These are phyloP conservation scores for Colletotrichum melonis DNA, from an alignment of 2,329 filamentous ascomycete genomes.

Conservation along the genomic window DNA sequence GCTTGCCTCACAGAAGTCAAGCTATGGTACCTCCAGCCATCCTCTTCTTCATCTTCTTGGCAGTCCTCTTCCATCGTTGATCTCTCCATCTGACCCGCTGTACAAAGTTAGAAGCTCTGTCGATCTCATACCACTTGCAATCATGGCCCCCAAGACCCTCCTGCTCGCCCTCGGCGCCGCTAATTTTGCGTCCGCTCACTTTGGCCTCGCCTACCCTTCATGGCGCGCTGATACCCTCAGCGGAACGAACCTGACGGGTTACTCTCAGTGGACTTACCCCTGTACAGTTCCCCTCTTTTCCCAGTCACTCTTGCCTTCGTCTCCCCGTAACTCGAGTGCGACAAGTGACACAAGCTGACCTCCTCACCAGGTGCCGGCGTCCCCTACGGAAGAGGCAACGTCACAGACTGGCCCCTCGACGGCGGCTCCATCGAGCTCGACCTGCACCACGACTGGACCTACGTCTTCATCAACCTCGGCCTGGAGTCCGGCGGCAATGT, in stretches of 20 bases:
- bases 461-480: slow-evolving; percentile 65
- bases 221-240: slow-evolving; percentile 62
- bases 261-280: slow-evolving; percentile 63
- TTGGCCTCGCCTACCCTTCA: slow-evolving; percentile 57
- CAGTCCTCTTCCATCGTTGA: neutral
- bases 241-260: slow-evolving; percentile 48
- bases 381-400: slow-evolving; percentile 54
- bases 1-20: neutral
- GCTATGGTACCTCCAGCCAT: neutral
- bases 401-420: slow-evolving; percentile 64
- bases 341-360: neutral
- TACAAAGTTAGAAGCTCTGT: neutral
- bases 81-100: neutral
- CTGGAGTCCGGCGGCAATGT: slow-evolving; percentile 57
- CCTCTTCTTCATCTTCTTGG: neutral
- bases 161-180: slow-evolving; percentile 48
- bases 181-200: slow-evolving; percentile 58
- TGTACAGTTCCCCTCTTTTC: slow-evolving; percentile 51
- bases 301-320: neutral
- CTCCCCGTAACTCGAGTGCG: neutral
- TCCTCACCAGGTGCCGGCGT: slow-evolving; percentile 58
- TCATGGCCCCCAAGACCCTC: slow-evolving; percentile 47
- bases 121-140: slow-evolving; percentile 26
- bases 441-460: slow-evolving; percentile 64
- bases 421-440: slow-evolving; percentile 61